phyloP scores from a whole-genome alignment of 2,329 filamentous ascomycete species.

The Cercospora brassicicola region DNA sequence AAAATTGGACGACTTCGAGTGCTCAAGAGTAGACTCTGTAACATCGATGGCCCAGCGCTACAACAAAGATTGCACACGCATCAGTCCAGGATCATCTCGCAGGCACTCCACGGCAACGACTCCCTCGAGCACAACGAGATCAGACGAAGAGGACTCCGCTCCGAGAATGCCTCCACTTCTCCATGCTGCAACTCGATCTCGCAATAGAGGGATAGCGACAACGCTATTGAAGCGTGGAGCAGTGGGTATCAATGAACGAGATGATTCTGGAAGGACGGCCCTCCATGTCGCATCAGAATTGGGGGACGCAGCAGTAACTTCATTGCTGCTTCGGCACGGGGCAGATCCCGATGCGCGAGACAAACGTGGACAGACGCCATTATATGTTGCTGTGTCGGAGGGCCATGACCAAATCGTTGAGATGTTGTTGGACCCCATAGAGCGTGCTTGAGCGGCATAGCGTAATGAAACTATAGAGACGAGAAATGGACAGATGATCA shows the following conservation, averaged over 20 bases:
- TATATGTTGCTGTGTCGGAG: background rate
- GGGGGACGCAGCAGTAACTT: background rate
- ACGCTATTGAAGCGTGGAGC: background rate
- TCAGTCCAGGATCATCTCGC: too few species aligned
- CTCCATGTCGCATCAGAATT: background rate
- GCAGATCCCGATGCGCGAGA: background rate
- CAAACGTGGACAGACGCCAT: background rate
- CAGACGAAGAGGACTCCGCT: background rate
- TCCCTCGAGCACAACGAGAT: background rate
- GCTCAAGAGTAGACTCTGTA: too few species aligned
- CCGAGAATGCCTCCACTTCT: background rate
- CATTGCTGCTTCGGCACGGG: background rate
- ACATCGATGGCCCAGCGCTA: too few species aligned
- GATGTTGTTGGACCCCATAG: background rate
- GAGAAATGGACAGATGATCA: background rate
- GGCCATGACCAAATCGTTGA: background rate
- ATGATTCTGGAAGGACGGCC: background rate
- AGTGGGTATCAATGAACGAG: background rate
- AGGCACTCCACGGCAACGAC: background rate
- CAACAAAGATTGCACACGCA: too few species aligned
- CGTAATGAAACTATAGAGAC: background rate
- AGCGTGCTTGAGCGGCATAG: background rate
- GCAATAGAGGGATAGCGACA: background rate
- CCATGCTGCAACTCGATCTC: background rate
- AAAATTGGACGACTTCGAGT: too few species aligned